Base-by-base conservation (phyloP, 2,329 filamentous ascomycete genomes). In the Beauveria sp. region DNA sequence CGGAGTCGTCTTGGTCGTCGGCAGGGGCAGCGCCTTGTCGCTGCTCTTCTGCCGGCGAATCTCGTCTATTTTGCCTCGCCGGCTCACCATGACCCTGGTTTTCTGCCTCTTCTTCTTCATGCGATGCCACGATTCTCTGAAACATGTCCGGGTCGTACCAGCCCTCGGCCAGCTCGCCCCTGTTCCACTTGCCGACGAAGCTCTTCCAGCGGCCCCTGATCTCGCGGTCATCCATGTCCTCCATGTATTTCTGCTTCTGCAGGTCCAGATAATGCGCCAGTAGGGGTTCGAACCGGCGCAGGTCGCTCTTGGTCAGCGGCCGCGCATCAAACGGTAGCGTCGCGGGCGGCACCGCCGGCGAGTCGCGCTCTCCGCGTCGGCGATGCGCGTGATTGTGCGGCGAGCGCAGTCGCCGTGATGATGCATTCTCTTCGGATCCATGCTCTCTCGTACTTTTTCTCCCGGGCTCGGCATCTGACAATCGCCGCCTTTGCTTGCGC, bases 121-220 rank as follows among this genome's bases (percentile, higher is more conserved):
- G 64, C 65, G 68, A 72, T 10, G 73, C 71, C 34, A 72, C 65
- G 9, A 76, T 73, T 26, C 73, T 70, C 42, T 69, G 67, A 64
- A 90, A 85, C 65, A 86, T 89, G 62, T 83, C 83, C 8, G 92
- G 89, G 70, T 96, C 91, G 75, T 98, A 99, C 93, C 93, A 99
- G 52, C 91, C 91, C 73, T 93, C 88, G 5, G 90, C 88, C 65
- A 98, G 79, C 76, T 93, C 90, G 70, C 87, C 88, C 68, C 86
- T 84, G 77, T 99, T 99, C 93, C 95, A 99, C 79, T 92, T 93
- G 4, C 83, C 81, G 14, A 93, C 73, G 69, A 98, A 99, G 72
- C 91, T 93, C 81, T 96, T 96, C 92, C 93, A 99, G 61, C 93
- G 80, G 1, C 93, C 92, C 66, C 82, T 88, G 1, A 87, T 75